A percentile compares a stretch with the other conserved stretches of the same genome.
Evolutionary conservation across 73 alveolate genomes (phyloP).

Genomic region (Paramecium octaurelia): DNA sequence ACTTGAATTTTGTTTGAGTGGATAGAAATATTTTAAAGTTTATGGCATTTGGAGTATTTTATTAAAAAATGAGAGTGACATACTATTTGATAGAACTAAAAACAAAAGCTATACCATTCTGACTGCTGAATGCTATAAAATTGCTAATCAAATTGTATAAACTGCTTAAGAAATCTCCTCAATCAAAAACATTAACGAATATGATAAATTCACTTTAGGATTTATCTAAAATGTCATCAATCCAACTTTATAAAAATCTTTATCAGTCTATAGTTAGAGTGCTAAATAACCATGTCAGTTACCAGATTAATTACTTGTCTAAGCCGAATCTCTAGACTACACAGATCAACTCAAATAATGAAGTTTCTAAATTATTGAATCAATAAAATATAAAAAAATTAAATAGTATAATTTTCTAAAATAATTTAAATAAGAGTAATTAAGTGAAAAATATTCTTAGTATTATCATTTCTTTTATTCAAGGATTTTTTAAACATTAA

Average conservation of each 20-base stretch:
- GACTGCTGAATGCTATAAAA: background rate
- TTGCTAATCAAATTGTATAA: background rate
- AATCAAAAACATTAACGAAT: background rate
- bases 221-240: background rate
- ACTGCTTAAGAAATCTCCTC: background rate
- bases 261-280: background rate
- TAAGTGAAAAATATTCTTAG: background rate
- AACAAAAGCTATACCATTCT: background rate
- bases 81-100: background rate
- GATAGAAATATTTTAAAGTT: background rate
- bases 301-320: background rate
- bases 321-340: background rate
- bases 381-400: background rate
- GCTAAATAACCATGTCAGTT: background rate
- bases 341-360: background rate
- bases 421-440: background rate
- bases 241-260: background rate
- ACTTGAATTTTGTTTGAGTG: background rate
- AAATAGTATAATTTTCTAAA: background rate
- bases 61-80: background rate
- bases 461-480: background rate
- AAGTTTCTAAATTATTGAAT: background rate
- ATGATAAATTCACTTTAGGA: background rate
- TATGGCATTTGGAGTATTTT: slow-evolving; percentile 26
- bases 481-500: background rate